Conservation (phyloP, 768 basidiomycete genomes). For the Psilocybe cyanescens region DNA sequence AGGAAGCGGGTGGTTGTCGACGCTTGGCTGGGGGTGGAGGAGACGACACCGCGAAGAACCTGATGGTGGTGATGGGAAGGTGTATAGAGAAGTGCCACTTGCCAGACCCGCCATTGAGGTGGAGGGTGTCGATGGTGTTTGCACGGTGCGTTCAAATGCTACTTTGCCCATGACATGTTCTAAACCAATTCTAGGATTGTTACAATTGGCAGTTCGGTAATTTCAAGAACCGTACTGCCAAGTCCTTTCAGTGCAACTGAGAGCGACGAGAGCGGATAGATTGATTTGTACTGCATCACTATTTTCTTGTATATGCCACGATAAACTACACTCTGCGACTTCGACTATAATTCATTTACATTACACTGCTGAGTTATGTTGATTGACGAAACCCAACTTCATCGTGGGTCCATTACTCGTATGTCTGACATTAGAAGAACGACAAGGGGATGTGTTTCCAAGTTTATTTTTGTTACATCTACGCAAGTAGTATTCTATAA, state of each 20-base stretch:
- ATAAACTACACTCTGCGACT: neutral
- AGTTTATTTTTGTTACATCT: too few species aligned
- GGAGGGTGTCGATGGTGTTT: conserved; percentile 57
- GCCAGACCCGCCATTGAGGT: conserved; percentile 44
- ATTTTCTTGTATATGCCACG: neutral
- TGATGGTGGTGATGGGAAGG: conserved; percentile 15
- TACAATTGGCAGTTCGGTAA: conserved; percentile 69
- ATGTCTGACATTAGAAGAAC: too few species aligned
- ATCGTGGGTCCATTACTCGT: too few species aligned
- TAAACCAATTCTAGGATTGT: conserved; percentile 55
- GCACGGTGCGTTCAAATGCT: conserved; percentile 51
- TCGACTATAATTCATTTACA: neutral
- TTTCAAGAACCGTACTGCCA: conserved; percentile 18
- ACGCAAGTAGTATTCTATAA: too few species aligned
- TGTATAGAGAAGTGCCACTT: conserved; percentile 23
- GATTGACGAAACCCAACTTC: too few species aligned
- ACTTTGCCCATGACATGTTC: neutral
- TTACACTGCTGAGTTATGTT: too few species aligned
- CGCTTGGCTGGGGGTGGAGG: conserved; percentile 25
- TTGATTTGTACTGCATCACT: neutral
- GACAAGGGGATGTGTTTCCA: too few species aligned
- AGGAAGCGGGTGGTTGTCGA: conserved; percentile 6
- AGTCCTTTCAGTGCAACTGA: neutral
- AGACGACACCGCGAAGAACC: conserved; percentile 17
- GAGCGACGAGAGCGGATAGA: neutral